Base-by-base conservation (phyloP, 768 basidiomycete genomes). In the Kwoniella shandongensis region DNA sequence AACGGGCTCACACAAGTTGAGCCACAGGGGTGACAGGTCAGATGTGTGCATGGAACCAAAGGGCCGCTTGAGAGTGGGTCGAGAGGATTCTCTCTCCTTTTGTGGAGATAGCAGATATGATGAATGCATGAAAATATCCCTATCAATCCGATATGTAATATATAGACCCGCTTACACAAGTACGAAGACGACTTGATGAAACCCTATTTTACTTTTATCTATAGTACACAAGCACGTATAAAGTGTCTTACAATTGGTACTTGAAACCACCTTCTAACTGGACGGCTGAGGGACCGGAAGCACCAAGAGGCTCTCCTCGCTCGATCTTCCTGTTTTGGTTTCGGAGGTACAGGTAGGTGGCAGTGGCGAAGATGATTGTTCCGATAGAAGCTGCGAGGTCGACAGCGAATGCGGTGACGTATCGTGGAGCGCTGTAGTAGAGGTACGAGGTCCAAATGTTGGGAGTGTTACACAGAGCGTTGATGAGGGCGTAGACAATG, bases 381-480 rank as follows among this genome's bases (percentile, higher is more conserved):
- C 64, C 61, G 5, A 70, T 70, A 7, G 69, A 35, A 3, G 70
- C 65, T 1, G 72, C 74, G 42, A 74, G 66, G 55, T 76, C 69
- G 44, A 73, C 71, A n/a, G 54, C 44, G 54, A 74, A 76, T 18
- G 74, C 74, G 17, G 59, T 44, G 50, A 72, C 50, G 62, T 73
- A 75, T 29, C 71, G 65, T 6, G 74, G 76, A 8, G 61, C 51
- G 51, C 59, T 61, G 41, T 46, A 61, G 67, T 76, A 75, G n/a
- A 75, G 63, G 65, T 73, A 76, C 2, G 64, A 60, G n/a, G 72
- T 73, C 69, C 69, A 72, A 52, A 73, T 67, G 57, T 73, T 73
- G 27, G 69, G 72, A 4, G 66, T 67, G 35, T 59, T 66, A 52
- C 63, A 65, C 27, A 68, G 27, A 25, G 67, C 52, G 60, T 75